These are phyloP conservation scores for Fraxinus americana DNA, from an alignment of 257 asterid genomes.

Conservation along the genomic window DNA sequence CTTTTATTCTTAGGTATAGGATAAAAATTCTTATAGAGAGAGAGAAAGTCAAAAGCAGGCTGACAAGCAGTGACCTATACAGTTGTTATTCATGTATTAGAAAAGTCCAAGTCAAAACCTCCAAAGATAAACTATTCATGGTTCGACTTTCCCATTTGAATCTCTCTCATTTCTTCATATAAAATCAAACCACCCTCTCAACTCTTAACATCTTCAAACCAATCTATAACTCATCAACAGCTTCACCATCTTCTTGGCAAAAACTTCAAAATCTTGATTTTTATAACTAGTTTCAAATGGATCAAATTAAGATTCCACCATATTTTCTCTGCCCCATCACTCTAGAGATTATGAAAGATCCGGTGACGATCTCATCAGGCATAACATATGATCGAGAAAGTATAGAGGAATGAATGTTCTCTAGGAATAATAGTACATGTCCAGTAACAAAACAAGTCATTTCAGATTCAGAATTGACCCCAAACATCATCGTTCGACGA, in stretches of 20 bases:
- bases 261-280: background rate
- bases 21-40: background rate
- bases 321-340: constrained; percentile 59
- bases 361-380: constrained; percentile 35
- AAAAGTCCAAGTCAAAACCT: constrained; percentile 14
- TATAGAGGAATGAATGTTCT: too few species aligned
- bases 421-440: too few species aligned
- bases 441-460: too few species aligned
- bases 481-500: constrained; percentile 50
- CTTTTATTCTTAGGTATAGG: background rate
- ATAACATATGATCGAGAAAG: too few species aligned
- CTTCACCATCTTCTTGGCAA: constrained; percentile 14
- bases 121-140: constrained; percentile 11
- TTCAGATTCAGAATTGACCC: constrained; percentile 34
- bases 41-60: constrained; percentile 13
- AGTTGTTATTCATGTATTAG: too few species aligned
- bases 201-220: constrained; percentile 26
- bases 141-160: constrained; percentile 45
- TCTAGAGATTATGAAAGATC: constrained; percentile 55
- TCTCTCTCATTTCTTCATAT: constrained; percentile 21
- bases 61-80: too few species aligned
- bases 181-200: constrained; percentile 11
- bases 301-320: constrained; percentile 48
- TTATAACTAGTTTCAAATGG: background rate
- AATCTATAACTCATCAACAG: constrained; percentile 21